Evolutionary conservation across 345 rosid species (phyloP), one percentile per base, ranked within the genome.

Genomic region (Acer negundo): DNA sequence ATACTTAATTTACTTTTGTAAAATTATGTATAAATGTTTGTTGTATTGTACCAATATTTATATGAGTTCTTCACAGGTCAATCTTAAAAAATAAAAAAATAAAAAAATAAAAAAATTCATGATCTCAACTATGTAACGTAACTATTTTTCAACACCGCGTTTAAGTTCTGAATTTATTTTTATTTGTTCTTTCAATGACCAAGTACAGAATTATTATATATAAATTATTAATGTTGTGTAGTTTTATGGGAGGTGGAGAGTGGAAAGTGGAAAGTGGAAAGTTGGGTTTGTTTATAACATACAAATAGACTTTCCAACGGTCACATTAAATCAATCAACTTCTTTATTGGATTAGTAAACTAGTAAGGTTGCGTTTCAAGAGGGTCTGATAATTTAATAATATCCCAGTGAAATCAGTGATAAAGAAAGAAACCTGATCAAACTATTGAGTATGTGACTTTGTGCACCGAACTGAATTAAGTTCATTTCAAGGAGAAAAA

Each of bases 261-360:
- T 64, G 66, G 64, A 53, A 40, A 16, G 16, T 24, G 23, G 51
- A 8, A 7, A 23, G 55, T 64, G 66, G 64, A 53, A 40, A 16
- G 16, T 24, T 22, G 28, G 26, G 6, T 24, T 53, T 49, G 49
- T 51, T 74, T 61, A 51, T 46, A 3, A 42, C 63, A 49, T 49
- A 56, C 75, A 58, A 65, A 49, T 75, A 10, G 84, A 82, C 85
- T 77, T 47, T 15, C 77, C 76, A 75, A 75, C 80, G 62, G 71
- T 61, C 35, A 55, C 31, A 49, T 75, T 46, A 35, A 26, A 69
- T 66, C 53, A 47, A n/a, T 28, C 44, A 73, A 53, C 22, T 38
- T 67, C 13, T 26, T 47, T 10, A 26, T 51, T 35, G 38, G 38
- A 35, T 35, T 35, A 35, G 38, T 28, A 28, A 28, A 28, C 31